Base-by-base conservation (phyloP, 2,329 filamentous ascomycete genomes). In the Byssochlamys sp. region DNA sequence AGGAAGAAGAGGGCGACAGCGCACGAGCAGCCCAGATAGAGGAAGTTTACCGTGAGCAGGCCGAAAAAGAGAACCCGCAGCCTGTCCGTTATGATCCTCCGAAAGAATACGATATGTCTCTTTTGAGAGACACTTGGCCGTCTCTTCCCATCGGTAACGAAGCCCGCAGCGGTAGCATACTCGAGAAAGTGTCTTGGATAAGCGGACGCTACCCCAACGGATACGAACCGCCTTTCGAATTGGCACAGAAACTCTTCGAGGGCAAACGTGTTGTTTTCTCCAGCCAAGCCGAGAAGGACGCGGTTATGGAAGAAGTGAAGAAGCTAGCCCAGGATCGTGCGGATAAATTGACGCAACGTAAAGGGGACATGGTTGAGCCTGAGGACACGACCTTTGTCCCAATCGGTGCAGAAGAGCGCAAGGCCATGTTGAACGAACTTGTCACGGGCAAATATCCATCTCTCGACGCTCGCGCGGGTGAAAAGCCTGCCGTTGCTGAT, bases 81-180 rank as follows among this genome's bases (percentile, higher is more conserved):
- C 67, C 72, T 10, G 63, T 68, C 54, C 70, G 67, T 19, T 75
- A 75, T 56, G 64, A 66, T 49, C 73, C 73, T 12, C 60, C 67
- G 24, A 26, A 51, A 28, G 60, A 67, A 4, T 69, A 72, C 57
- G 63, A 66, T 33, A 61, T 68, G 29, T 65, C 68, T 14, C 67
- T 64, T 35, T 53, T 75, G 56, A 67, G 63, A 54, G 65, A 72
- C 28, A 75, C 72, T 10, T 75, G 73, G 73, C 73, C 73, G 24
- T 66, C 72, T 28, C 58, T 76, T 7, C 72, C 73, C 1, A 70
- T 69, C 1, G 66, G 67, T 35, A 53, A 59, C 6, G 64, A 65
- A 4, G 66, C 65, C 2, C 65, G 63, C 33, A 64, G 65, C 4
- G 67, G 66, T 28, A 66, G 66, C 9, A 62, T 75, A 26, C 56